A percentile compares a stretch with the other conserved stretches of the same genome.
Evolutionary conservation across 352 stramenopile genomes (phyloP).

Genomic region (Phytopythium chamaehyphon): DNA sequence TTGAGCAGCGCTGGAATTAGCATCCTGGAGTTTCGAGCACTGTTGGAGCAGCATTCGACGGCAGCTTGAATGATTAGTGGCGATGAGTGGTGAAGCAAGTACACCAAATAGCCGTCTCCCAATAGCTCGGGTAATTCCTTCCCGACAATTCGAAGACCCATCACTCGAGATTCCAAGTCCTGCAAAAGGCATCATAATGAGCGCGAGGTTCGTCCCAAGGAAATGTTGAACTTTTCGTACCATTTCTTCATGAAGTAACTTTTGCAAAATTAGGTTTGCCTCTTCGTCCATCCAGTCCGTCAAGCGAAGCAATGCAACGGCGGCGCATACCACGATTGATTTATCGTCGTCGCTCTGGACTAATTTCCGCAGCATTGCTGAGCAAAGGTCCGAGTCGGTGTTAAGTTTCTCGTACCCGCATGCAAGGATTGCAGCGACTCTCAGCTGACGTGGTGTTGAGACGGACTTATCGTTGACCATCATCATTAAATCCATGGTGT

Average conservation of each 20-base stretch:
- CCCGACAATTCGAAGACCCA: constrained; percentile 78
- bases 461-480: constrained; percentile 67
- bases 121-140: constrained; percentile 79
- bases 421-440: constrained; percentile 70
- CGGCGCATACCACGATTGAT: constrained; percentile 64
- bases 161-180: constrained; percentile 61
- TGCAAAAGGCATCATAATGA: constrained; percentile 10
- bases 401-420: constrained; percentile 76
- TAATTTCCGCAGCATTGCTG: constrained; percentile 57
- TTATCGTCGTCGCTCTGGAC: constrained; percentile 63
- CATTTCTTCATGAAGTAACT: constrained; percentile 76
- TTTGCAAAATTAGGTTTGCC: constrained; percentile 73
- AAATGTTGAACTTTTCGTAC: constrained; percentile 10
- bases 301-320: constrained; percentile 63
- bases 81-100: constrained; percentile 73
- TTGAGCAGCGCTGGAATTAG: constrained; percentile 81
- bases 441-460: constrained; percentile 50
- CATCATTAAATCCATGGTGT: constrained; percentile 85
- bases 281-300: constrained; percentile 88
- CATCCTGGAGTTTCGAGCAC: constrained; percentile 73
- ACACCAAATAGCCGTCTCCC: constrained; percentile 80
- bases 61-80: constrained; percentile 71
- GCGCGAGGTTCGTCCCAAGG: neutral
- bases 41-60: constrained; percentile 78
- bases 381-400: constrained; percentile 50